phyloP scores from a whole-genome alignment of 225 moss, liverwort and hornwort species.

The Asterella californica region DNA sequence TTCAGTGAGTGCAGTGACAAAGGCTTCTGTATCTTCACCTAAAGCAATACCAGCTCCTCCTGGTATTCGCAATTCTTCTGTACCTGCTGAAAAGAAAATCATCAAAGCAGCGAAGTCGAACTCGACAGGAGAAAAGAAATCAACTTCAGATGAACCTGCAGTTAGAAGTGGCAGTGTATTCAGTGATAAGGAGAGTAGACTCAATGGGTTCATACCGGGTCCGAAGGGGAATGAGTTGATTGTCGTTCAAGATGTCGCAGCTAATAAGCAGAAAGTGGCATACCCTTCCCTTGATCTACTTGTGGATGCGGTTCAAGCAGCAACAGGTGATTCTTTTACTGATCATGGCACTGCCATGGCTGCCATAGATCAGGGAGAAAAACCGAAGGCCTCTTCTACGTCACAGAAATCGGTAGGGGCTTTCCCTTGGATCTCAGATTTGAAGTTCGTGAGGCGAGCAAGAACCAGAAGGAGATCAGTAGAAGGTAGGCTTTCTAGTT shows the following conservation, averaged over 20 bases:
- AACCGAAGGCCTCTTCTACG: constrained; percentile 24
- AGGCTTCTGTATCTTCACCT: constrained; percentile 7
- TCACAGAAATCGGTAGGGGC: constrained; percentile 25
- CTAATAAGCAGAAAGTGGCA: constrained; percentile 31
- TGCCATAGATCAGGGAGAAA: constrained; percentile 41
- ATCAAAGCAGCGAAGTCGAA: constrained; percentile 16
- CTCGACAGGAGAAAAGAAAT: constrained; percentile 29
- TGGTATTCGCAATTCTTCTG: background rate
- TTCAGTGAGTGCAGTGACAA: constrained; percentile 20
- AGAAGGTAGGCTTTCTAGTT: constrained; percentile 39
- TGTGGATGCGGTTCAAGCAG: constrained; percentile 39
- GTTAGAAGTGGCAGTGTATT: constrained; percentile 19
- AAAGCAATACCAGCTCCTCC: constrained; percentile 9
- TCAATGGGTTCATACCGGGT: constrained; percentile 28
- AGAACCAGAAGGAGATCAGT: constrained; percentile 50
- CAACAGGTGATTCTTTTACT: constrained; percentile 34
- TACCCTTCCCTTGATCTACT: constrained; percentile 49
- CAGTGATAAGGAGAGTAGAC: constrained; percentile 23
- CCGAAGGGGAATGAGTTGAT: constrained; percentile 30
- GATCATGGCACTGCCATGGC: constrained; percentile 29
- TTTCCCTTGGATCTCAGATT: constrained; percentile 6
- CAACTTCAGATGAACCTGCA: constrained; percentile 14
- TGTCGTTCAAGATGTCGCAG: constrained; percentile 17
- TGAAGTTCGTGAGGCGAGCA: constrained; percentile 62
- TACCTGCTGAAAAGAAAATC: constrained; percentile 17